Percentiles rank a stretch among this genome's conserved stretches.
Conservation (phyloP, 805 yeast species). For the Suhomyces prunicola region DNA sequence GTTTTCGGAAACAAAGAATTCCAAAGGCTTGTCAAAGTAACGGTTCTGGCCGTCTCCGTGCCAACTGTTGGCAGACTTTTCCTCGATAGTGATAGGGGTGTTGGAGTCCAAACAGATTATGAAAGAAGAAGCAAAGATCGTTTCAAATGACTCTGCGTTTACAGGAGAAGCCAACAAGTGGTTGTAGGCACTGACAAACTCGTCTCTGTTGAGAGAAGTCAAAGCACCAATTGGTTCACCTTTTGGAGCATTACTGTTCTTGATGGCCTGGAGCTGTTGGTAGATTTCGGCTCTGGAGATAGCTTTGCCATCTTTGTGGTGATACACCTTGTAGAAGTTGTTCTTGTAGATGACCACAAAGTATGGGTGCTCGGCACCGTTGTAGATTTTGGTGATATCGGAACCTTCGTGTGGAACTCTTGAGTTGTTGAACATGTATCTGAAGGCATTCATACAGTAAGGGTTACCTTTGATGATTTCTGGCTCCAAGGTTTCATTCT, state of each 20-base stretch:
- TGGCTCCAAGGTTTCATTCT: conserved; percentile 71
- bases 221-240: conserved; percentile 70
- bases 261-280: conserved; percentile 57
- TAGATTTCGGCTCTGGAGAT: conserved; percentile 49
- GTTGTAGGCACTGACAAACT: conserved; percentile 62
- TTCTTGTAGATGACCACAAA: conserved; percentile 72
- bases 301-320: conserved; percentile 47
- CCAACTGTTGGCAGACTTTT: conserved; percentile 84
- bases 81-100: conserved; percentile 73
- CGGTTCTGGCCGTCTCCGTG: conserved; percentile 94
- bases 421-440: conserved; percentile 84
- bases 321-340: conserved; percentile 73
- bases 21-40: conserved; percentile 87
- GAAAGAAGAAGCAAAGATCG: conserved; percentile 76
- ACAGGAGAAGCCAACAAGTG: conserved; percentile 57
- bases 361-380: conserved; percentile 54
- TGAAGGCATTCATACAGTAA: conserved; percentile 93
- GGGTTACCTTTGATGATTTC: conserved; percentile 77
- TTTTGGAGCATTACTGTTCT: conserved; percentile 34
- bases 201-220: conserved; percentile 82
- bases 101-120: conserved; percentile 74
- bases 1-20: conserved; percentile 75
- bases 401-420: conserved; percentile 68
- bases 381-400: conserved; percentile 61
- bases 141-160: conserved; percentile 58